Percentiles rank a stretch among this genome's conserved stretches.
phyloP scores from a whole-genome alignment of 495 filamentous ascomycete species.

The Cenococcum geophilum region DNA sequence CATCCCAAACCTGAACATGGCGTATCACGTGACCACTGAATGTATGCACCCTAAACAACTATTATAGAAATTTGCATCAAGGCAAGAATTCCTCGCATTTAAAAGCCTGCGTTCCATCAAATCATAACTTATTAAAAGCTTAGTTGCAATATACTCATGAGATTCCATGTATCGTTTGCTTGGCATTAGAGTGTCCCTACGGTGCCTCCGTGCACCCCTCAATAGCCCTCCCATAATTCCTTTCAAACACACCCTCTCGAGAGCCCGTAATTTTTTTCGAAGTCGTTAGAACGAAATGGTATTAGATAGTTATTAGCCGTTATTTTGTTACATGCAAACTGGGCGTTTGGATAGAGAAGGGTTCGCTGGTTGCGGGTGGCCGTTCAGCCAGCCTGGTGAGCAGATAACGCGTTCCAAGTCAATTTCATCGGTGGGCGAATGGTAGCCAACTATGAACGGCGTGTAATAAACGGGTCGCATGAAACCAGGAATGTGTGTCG shows the following conservation, averaged over 20 bases:
- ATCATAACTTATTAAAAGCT: too few species aligned
- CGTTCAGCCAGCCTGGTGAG: neutral
- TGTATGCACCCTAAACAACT: too few species aligned
- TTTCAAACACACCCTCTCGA: neutral
- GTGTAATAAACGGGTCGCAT: constrained; percentile 9
- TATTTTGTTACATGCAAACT: neutral
- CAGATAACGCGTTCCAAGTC: neutral
- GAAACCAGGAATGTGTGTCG: constrained; percentile 7
- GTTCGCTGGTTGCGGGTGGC: neutral
- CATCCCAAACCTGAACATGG: too few species aligned
- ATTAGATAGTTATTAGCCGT: neutral
- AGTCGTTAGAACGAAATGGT: neutral
- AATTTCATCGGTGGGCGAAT: neutral
- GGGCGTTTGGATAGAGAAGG: neutral
- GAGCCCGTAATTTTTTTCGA: neutral
- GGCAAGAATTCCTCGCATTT: too few species aligned
- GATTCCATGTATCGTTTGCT: too few species aligned
- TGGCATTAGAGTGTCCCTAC: too few species aligned
- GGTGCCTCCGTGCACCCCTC: too few species aligned
- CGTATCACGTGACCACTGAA: too few species aligned
- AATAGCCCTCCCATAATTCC: too few species aligned
- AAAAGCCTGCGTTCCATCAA: too few species aligned
- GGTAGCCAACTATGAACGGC: neutral
- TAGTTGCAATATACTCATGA: too few species aligned
- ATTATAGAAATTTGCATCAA: too few species aligned